A percentile compares a stretch with the other conserved stretches of the same genome.
Conservation (phyloP, 2,329 filamentous ascomycete species). For the Microsporum audouinii region DNA sequence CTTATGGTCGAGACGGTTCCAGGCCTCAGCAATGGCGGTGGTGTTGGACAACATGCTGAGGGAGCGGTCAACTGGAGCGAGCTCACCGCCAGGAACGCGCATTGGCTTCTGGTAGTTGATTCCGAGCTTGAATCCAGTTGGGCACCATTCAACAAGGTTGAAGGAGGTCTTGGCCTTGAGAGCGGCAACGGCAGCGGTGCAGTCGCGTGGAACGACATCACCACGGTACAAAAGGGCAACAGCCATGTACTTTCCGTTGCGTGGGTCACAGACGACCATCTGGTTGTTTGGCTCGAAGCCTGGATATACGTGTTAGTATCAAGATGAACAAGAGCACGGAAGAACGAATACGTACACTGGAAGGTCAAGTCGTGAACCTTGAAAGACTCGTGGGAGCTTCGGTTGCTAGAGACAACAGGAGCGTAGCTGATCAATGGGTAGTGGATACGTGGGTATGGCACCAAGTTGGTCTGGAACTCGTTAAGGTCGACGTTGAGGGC, state of each 20-base stretch:
- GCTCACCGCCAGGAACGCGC: conserved; percentile 90
- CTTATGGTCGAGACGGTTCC: conserved; percentile 91
- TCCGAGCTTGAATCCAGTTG: conserved; percentile 99
- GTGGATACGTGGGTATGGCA: conserved; percentile 97
- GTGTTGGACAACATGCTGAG: conserved; percentile 96
- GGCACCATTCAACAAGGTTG: conserved; percentile 99
- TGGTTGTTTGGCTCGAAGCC: conserved; percentile 99
- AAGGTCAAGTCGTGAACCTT: conserved; percentile 64
- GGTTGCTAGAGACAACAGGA: conserved; percentile 85
- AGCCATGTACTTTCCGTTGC: conserved; percentile 99
- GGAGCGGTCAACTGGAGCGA: conserved; percentile 95
- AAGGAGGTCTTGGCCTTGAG: conserved; percentile 99
- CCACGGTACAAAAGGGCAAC: conserved; percentile 96
- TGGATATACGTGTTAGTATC: conserved; percentile 48
- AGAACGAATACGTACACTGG: conserved; percentile 40
- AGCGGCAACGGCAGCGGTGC: conserved; percentile 80
- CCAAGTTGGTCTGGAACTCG: conserved; percentile 99
- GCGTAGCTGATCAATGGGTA: conserved; percentile 97
- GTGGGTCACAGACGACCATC: conserved; percentile 99
- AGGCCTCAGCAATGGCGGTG: conserved; percentile 95
- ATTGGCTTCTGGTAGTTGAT: conserved; percentile 99
- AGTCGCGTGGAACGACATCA: conserved; percentile 94
- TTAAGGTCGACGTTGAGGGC: conserved; percentile 98
- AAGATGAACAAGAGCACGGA: conserved; percentile 8
- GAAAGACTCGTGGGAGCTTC: conserved; percentile 93